Percentiles rank a stretch among this genome's conserved stretches.
Evolutionary conservation across 257 asterid genomes (phyloP).

Genomic region (Solanum ossicruentum): DNA sequence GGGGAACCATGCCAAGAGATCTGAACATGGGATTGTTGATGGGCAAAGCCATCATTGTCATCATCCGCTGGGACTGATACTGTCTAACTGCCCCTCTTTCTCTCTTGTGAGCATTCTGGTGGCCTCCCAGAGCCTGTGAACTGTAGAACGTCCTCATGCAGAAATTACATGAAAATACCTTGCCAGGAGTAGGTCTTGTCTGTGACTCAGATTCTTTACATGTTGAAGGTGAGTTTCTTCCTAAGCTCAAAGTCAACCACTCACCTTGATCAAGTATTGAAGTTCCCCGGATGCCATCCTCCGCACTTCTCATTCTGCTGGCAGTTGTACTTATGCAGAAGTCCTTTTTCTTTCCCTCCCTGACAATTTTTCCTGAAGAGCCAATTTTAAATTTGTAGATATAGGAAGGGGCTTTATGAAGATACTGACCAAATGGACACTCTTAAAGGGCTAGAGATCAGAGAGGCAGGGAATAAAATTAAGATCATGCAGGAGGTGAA

Average conservation of each 20-base stretch:
- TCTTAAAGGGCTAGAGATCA: slow-evolving; percentile 24
- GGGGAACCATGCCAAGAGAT: slow-evolving; percentile 73
- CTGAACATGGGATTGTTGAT: slow-evolving; percentile 43
- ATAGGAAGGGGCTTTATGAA: slow-evolving; percentile 13
- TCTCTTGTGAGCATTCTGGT: slow-evolving; percentile 94
- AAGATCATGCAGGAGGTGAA: slow-evolving; percentile 31
- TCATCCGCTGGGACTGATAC: slow-evolving; percentile 53
- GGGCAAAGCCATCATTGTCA: slow-evolving; percentile 42
- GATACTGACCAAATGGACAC: slow-evolving; percentile 14
- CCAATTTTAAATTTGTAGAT: not conserved
- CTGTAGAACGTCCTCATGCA: slow-evolving; percentile 88
- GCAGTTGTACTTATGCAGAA: not conserved
- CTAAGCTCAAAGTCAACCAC: slow-evolving; percentile 68
- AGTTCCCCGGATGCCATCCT: slow-evolving; percentile 11
- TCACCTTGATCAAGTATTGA: slow-evolving; percentile 19
- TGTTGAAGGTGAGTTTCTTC: slow-evolving; percentile 26
- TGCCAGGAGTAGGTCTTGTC: slow-evolving; percentile 30
- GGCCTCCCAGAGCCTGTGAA: slow-evolving; percentile 97
- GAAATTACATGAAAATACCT: slow-evolving; percentile 84
- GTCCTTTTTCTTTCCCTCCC: not conserved
- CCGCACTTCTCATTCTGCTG: slow-evolving; percentile 29
- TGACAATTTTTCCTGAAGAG: not conserved
- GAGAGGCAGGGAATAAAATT: slow-evolving; percentile 23
- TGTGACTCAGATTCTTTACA: slow-evolving; percentile 27
- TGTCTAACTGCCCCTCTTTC: slow-evolving; percentile 75